These are phyloP conservation scores for Chaetomium sp. DNA, from an alignment of 2,329 filamentous ascomycete genomes.

Conservation along the genomic window DNA sequence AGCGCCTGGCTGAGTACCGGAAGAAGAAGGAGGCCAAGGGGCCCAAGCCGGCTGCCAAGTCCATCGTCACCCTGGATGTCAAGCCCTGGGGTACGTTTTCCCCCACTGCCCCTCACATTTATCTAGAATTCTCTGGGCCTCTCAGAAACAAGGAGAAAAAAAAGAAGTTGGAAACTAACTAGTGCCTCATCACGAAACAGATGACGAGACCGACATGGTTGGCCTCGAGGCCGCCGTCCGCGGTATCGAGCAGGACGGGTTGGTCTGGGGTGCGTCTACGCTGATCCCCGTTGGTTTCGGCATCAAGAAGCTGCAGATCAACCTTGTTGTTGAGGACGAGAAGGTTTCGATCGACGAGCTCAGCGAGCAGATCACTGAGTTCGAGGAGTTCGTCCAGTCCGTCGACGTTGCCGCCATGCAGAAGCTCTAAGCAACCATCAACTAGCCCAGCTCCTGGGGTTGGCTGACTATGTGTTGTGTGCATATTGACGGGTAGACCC, in stretches of 20 bases:
- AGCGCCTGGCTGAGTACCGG: conserved; percentile 86
- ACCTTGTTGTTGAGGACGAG: conserved; percentile 93
- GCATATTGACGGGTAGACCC: not conserved
- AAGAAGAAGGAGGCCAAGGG: conserved; percentile 89
- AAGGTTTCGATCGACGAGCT: conserved; percentile 86
- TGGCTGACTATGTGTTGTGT: conserved; percentile 11
- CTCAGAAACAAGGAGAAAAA: not conserved
- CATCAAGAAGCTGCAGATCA: conserved; percentile 99
- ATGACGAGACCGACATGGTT: conserved; percentile 90
- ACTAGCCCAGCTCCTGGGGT: conserved; percentile 12
- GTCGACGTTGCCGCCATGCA: conserved; percentile 86
- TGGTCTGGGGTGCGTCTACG: conserved; percentile 91
- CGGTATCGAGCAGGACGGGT: conserved; percentile 81
- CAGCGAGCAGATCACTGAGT: conserved; percentile 71
- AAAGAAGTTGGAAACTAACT: no score
- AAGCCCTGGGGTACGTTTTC: conserved; percentile 91
- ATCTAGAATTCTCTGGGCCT: not conserved
- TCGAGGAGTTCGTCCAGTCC: conserved; percentile 96
- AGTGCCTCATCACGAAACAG: conserved; percentile 32
- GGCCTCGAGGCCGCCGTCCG: conserved; percentile 76
- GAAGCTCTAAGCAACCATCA: conserved; percentile 64
- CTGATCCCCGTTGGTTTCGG: conserved; percentile 88
- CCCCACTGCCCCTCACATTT: not conserved
- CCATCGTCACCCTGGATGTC: conserved; percentile 88
- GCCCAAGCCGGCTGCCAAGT: conserved; percentile 90